phyloP scores from a whole-genome alignment of 257 asterid genomes.

The Solanum arcanum region DNA sequence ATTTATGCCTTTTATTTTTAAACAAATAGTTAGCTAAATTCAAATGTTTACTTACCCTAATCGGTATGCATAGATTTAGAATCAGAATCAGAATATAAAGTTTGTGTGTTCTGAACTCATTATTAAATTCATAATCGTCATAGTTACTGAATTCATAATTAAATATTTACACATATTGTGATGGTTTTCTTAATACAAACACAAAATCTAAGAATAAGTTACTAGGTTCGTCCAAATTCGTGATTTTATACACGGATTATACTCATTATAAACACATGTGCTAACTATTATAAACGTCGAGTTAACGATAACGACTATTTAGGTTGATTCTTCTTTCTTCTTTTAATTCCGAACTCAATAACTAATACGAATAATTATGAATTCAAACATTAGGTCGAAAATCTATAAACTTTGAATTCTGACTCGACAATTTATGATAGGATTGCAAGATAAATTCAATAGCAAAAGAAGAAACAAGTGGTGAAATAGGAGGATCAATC shows the following conservation, averaged over 20 bases:
- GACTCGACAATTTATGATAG: not conserved
- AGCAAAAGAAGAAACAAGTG: slow-evolving; percentile 31
- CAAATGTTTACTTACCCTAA: not conserved
- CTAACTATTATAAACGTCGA: not conserved
- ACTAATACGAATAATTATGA: not conserved
- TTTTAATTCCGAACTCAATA: not conserved
- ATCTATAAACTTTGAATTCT: not conserved
- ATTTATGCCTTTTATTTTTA: no score
- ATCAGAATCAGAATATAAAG: no score
- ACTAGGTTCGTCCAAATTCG: not conserved
- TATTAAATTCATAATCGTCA: not conserved
- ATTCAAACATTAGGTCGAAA: not conserved
- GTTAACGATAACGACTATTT: not conserved
- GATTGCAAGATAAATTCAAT: slow-evolving; percentile 54
- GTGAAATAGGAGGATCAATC: slow-evolving; percentile 45
- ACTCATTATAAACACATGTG: not conserved
- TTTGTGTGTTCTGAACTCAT: not conserved
- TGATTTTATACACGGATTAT: not conserved
- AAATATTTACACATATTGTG: not conserved
- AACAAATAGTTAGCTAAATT: not conserved
- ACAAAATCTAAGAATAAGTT: not conserved
- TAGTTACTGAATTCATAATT: not conserved
- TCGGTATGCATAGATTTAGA: not conserved
- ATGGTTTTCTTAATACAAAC: not conserved
- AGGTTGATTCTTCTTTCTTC: not conserved